Conservation (phyloP, 495 filamentous ascomycete genomes). For the Podospora appendiculata region DNA sequence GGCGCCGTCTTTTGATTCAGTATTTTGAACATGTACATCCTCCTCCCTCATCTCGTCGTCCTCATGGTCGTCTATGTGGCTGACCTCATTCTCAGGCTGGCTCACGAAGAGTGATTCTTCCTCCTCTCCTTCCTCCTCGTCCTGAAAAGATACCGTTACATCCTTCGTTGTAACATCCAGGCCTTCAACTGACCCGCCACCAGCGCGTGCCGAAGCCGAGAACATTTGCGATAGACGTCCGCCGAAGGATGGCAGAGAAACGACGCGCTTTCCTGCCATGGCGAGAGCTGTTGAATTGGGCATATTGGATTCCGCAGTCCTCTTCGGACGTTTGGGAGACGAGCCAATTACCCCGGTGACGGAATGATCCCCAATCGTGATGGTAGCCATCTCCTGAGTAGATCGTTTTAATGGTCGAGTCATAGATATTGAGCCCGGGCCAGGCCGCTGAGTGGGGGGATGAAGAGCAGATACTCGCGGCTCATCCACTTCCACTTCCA, state of each 20-base stretch:
- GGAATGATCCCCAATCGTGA: conserved; percentile 77
- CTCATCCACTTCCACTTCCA: conserved; percentile 11
- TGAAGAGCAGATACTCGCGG: conserved; percentile 26
- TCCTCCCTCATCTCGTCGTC: conserved; percentile 3
- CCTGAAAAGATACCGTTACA: conserved; percentile 13
- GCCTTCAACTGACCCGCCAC: conserved; percentile 13
- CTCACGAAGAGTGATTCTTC: conserved; percentile 18
- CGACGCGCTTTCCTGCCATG: neutral
- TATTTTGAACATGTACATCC: neutral
- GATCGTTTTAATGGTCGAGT: conserved; percentile 44
- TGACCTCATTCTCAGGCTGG: conserved; percentile 3
- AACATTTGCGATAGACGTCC: conserved; percentile 61
- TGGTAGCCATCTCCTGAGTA: conserved; percentile 70
- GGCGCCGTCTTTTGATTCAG: no score
- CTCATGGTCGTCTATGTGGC: neutral
- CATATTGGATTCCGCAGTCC: neutral
- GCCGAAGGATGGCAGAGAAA: conserved; percentile 46
- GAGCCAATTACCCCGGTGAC: conserved; percentile 49
- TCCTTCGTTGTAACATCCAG: conserved; percentile 20
- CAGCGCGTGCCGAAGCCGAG: conserved; percentile 53
- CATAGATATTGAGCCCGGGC: conserved; percentile 6
- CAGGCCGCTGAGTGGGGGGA: conserved; percentile 29
- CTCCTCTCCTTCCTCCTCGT: conserved; percentile 9
- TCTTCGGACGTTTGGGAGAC: conserved; percentile 29
- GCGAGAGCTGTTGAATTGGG: neutral